phyloP scores from a whole-genome alignment of 2,329 filamentous ascomycete genomes.

The Colletotrichum coccodes region DNA sequence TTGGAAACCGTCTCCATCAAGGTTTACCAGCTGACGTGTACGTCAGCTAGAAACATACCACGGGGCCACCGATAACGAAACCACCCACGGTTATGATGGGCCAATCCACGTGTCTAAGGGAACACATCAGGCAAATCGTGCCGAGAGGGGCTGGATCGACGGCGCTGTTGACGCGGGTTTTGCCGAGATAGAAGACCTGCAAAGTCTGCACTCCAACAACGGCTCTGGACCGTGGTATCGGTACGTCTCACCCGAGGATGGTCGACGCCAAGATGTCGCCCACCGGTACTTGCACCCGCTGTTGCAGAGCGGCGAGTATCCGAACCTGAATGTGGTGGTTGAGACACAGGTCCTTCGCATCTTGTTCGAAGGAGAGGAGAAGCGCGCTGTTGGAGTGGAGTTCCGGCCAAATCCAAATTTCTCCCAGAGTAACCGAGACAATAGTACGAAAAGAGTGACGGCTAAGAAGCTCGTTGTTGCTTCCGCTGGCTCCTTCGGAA shows the following conservation, averaged over 20 bases:
- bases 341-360: conserved; percentile 38
- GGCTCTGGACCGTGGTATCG: conserved; percentile 34
- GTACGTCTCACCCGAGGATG: conserved; percentile 45
- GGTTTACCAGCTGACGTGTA: not conserved
- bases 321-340: conserved; percentile 42
- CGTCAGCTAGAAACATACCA: conserved; percentile 58
- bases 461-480: conserved; percentile 53
- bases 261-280: conserved; percentile 50
- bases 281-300: conserved; percentile 41
- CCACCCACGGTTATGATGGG: conserved; percentile 57
- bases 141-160: conserved; percentile 56
- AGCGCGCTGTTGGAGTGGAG: conserved; percentile 57
- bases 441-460: conserved; percentile 44
- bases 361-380: conserved; percentile 55
- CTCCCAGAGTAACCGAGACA: conserved; percentile 38
- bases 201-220: conserved; percentile 51
- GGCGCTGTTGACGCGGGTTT: conserved; percentile 56
- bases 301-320: conserved; percentile 39
- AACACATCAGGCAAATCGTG: conserved; percentile 48
- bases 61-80: conserved; percentile 48
- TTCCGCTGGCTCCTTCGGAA: not conserved
- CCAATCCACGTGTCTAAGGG: conserved; percentile 60
- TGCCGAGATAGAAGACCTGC: conserved; percentile 57
- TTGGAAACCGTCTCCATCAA: accelerated
- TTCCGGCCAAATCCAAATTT: conserved; percentile 54